A percentile compares a stretch with the other conserved stretches of the same genome.
Evolutionary conservation across 2,329 filamentous ascomycete genomes (phyloP).

Genomic region (Nemania bipapillata): DNA sequence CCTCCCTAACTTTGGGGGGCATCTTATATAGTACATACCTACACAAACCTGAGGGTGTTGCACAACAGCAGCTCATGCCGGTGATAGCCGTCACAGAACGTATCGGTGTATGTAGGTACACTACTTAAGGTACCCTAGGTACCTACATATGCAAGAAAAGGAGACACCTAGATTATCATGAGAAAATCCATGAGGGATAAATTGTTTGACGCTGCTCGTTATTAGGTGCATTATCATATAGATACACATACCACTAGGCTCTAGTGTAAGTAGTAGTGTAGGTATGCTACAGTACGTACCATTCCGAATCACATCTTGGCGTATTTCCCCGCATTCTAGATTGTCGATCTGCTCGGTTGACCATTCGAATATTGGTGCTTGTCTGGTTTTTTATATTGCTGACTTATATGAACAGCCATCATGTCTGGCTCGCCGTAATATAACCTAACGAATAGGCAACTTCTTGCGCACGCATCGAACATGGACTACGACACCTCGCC

Average conservation of each 20-base stretch:
- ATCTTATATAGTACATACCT: not conserved
- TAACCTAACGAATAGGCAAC: constrained; percentile 24
- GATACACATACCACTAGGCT: not conserved
- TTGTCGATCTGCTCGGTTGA: constrained; percentile 21
- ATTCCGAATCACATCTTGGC: constrained; percentile 20
- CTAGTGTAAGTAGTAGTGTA: not conserved
- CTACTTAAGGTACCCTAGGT: not conserved
- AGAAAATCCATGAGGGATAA: not conserved
- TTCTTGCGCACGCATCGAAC: constrained; percentile 3
- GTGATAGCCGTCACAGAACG: constrained; percentile 20
- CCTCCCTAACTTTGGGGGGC: not conserved
- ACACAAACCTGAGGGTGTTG: not conserved
- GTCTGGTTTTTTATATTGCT: not conserved
- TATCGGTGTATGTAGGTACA: not conserved
- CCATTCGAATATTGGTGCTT: constrained; percentile 1
- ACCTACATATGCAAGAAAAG: constrained; percentile 1
- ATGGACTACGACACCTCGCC: constrained; percentile 6
- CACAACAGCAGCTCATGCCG: constrained; percentile 14
- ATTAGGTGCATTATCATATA: not conserved
- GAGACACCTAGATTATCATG: not conserved
- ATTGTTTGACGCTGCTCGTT: constrained; percentile 10
- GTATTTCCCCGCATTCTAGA: constrained; percentile 28
- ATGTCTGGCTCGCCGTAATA: constrained; percentile 8
- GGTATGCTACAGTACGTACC: not conserved
- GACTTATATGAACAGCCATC: not conserved